Base-by-base conservation (phyloP, 345 rosid genomes). In the Lepidium didymum region DNA sequence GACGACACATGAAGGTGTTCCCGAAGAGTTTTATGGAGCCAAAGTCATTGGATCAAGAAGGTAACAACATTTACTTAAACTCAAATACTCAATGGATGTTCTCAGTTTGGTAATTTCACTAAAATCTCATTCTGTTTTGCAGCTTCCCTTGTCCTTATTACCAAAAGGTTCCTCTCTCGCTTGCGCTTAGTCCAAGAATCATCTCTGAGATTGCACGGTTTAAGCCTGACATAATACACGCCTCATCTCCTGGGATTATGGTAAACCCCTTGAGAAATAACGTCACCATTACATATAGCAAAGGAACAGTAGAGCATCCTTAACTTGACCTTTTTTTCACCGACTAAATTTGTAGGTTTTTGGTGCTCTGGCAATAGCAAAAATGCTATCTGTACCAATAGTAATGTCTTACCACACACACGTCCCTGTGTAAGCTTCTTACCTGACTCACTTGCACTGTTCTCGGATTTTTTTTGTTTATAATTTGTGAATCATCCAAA, bases 351-450 rank as follows among this genome's bases (percentile, higher is more conserved):
- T 78, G 34, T 56, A 93, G 99, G 99, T 94, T 52, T 94, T 94
- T 70, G 97, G 99, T 63, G 99, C 99, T 18, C 90, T 94, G 7
- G 73, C 74, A 29, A 94, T 94, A 69, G 91, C 96, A 36, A 94
- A 94, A 78, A 67, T 94, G 77, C 61, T 94, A 63, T 82, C 83
- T 7, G 97, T 94, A n/a, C 99, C 99, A 42, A 86, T 94, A 23
- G 97, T 94, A 64, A 91, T 94, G 99, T 94, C 99, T 33, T 91
- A 94, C 73, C 99, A 94, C 80, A 94, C 97, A 63, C 99, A 94
- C 62, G 99, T 94, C 56, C 99, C 99, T 38, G 97, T 94, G 99
- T 94, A 80, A 87, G 99, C 81, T 73, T 50, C 64, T 68, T 55
- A 18, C 67, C 54, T 58, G 34, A 55, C 38, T 46, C 16, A 46